Percentiles rank a stretch among this genome's conserved stretches.
phyloP scores from a whole-genome alignment of 805 yeast species.

The Starmera caribaea region DNA sequence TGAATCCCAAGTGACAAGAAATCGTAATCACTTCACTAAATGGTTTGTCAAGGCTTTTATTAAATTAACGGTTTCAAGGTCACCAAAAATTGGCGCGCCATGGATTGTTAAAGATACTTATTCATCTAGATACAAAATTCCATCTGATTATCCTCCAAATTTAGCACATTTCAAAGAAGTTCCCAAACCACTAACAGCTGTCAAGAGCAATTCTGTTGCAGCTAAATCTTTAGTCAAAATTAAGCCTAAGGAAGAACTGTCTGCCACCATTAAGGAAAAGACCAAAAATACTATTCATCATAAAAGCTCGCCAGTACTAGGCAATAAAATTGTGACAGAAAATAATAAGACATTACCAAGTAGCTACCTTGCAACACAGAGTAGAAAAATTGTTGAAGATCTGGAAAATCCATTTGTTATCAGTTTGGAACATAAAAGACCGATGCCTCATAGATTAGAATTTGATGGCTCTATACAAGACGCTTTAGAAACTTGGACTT shows the following conservation, averaged over 20 bases:
- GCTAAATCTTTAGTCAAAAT: too few species aligned
- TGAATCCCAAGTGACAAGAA: constrained; percentile 66
- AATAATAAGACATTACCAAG: neutral
- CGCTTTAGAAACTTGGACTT: constrained; percentile 65
- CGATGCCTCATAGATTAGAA: constrained; percentile 10
- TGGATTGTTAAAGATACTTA: constrained; percentile 84
- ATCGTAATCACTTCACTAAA: constrained; percentile 81
- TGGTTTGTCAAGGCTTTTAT: constrained; percentile 84
- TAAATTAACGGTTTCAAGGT: constrained; percentile 56
- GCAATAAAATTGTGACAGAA: neutral
- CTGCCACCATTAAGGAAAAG: neutral
- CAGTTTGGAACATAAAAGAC: constrained; percentile 5
- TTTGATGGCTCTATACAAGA: constrained; percentile 20
- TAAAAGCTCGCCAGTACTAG: neutral
- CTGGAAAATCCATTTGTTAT: constrained; percentile 11
- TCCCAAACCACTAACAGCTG: too few species aligned
- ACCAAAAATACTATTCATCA: neutral
- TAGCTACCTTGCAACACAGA: constrained; percentile 1
- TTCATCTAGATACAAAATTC: constrained; percentile 60
- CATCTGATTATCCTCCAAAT: constrained; percentile 48
- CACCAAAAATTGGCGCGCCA: constrained; percentile 84
- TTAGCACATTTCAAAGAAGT: constrained; percentile 24
- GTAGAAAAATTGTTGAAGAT: constrained; percentile 13
- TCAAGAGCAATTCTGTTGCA: too few species aligned
- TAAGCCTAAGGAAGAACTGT: neutral